These are phyloP conservation scores for Aquilaria sinensis DNA, from an alignment of 345 rosid species.

Conservation along the genomic window DNA sequence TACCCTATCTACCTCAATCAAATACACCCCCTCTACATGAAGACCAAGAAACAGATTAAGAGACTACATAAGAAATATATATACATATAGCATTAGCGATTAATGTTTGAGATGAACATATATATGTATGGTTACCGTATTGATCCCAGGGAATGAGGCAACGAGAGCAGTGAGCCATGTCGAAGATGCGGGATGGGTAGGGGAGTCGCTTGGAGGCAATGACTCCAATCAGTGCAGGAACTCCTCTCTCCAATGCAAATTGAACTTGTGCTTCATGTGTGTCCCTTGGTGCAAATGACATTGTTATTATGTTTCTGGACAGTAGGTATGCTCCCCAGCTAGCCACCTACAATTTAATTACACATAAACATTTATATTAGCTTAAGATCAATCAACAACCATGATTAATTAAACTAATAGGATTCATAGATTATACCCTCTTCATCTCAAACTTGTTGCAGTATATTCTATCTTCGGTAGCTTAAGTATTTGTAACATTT, in stretches of 20 bases:
- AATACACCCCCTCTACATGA: constrained; percentile 42
- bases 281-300: constrained; percentile 76
- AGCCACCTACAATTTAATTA: constrained; percentile 36
- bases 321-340: constrained; percentile 68
- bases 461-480: no score
- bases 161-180: constrained; percentile 81
- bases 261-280: constrained; percentile 71
- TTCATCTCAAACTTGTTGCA: no score
- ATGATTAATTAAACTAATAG: no score
- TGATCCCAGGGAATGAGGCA: constrained; percentile 66
- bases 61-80: background rate
- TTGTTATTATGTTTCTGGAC: constrained; percentile 35
- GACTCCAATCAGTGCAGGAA: constrained; percentile 61
- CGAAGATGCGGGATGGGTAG: constrained; percentile 60
- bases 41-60: background rate
- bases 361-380: background rate
- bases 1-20: constrained; percentile 57
- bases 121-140: constrained; percentile 20
- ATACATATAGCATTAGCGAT: background rate
- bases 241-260: constrained; percentile 70
- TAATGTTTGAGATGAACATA: background rate
- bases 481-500: no score
- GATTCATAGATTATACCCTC: no score
- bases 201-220: constrained; percentile 53
- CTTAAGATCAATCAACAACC: no score